Base-by-base conservation (phyloP, 805 yeast genomes). In the Ogataea neopini region DNA sequence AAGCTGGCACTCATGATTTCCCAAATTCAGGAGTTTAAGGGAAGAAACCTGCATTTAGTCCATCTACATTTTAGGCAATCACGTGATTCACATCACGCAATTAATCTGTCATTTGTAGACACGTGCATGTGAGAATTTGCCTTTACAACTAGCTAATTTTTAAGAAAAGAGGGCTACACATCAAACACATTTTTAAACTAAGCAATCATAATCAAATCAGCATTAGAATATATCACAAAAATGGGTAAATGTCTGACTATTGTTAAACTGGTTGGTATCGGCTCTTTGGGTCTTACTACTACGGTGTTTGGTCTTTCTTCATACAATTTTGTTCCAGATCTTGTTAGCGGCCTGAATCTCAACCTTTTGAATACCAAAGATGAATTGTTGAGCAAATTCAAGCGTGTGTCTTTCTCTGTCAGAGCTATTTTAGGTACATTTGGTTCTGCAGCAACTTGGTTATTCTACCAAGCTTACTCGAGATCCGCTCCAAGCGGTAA, bases 271-370 rank as follows among this genome's bases (percentile, higher is more conserved):
- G 66, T 83, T 34, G 91, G 90, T 29, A 78, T 79, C 30, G 73
- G 85, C 3, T 78, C 90, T 9, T 65, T 86, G 40, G 94, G 92
- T n/a, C 61, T 85, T 50, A 73, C 81, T 56, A 70, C 86, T 4
- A 77, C 82, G 14, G 64, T 77, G 2, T 72, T 79, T 48, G 55
- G 73, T n/a, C 34, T 55, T 6, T 50, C 64, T 1, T 48, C 61
- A 7, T 47, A 51, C 39, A 40, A 28, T n/a, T 32, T 36, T 18
- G 49, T 63, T 19, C 67, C 67, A 2, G 47, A 49, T 10, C 39
- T 60, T 19, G 43, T 58, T 17, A 39, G 38, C 15, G 25, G 39
- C 22, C 18, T 39, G 23, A 49, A 48, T 5, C 48, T 52, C 32
- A 46, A 46, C 43, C 30, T 52, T 15, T 40, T 49, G 8, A 41